These are phyloP conservation scores for Ceratocystiopsis sp. DNA, from an alignment of 2,329 filamentous ascomycete species.

Conservation along the genomic window DNA sequence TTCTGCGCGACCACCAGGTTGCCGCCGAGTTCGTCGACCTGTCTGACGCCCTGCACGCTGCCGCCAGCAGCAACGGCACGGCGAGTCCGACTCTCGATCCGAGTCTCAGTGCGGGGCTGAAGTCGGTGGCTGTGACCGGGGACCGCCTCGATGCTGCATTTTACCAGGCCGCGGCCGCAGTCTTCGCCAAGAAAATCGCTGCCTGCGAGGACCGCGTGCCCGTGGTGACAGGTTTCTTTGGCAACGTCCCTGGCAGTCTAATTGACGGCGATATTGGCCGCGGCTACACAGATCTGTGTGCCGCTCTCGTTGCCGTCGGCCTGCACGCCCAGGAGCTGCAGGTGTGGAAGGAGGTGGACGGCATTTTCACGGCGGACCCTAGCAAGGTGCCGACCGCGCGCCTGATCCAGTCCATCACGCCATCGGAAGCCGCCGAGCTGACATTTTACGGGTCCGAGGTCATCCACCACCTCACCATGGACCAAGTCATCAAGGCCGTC, in stretches of 20 bases:
- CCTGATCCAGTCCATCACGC: constrained; percentile 75
- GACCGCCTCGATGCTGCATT: constrained; percentile 49
- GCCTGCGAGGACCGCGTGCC: constrained; percentile 46
- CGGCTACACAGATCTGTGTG: constrained; percentile 93
- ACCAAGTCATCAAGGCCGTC: constrained; percentile 73
- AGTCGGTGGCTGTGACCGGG: constrained; percentile 10
- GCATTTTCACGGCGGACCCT: constrained; percentile 44
- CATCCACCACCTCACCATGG: constrained; percentile 98
- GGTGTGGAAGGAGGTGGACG: constrained; percentile 96
- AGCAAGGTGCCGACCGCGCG: constrained; percentile 85
- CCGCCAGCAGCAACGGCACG: neutral
- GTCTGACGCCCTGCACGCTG: constrained; percentile 27
- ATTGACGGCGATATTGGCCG: constrained; percentile 69
- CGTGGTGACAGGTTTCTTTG: constrained; percentile 87
- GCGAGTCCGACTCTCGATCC: too few relatives aligned
- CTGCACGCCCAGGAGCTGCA: constrained; percentile 78
- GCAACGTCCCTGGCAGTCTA: constrained; percentile 76
- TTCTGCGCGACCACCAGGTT: constrained; percentile 66
- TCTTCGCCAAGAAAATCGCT: constrained; percentile 45
- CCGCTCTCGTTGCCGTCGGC: constrained; percentile 78
- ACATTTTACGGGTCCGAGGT: constrained; percentile 93
- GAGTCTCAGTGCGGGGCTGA: neutral
- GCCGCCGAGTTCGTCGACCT: constrained; percentile 83
- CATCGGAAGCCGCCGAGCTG: constrained; percentile 85
- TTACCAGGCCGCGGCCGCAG: constrained; percentile 46